Evolutionary conservation across 1,284 basidiomycete genomes (phyloP).

Genomic region (Mycena citricolor): DNA sequence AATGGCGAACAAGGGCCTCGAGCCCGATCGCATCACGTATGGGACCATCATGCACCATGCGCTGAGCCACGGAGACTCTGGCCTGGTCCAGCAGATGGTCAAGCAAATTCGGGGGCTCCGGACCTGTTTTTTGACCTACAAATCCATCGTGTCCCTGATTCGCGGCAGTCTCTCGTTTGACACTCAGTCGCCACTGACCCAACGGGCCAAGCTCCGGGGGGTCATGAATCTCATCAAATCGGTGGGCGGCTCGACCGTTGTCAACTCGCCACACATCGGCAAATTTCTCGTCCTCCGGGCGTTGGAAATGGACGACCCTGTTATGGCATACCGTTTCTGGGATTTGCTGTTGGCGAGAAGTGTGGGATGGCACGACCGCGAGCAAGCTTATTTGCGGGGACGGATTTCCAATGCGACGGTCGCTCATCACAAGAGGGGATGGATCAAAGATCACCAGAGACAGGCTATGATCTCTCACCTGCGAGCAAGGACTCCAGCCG

Average conservation of each 20-base stretch:
- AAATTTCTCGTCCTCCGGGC: slow-evolving; percentile 52
- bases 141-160: slow-evolving; percentile 50
- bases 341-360: slow-evolving; percentile 43
- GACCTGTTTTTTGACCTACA: slow-evolving; percentile 39
- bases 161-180: slow-evolving; percentile 38
- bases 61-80: slow-evolving; percentile 41
- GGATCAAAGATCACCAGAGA: slow-evolving; percentile 29
- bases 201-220: slow-evolving; percentile 38
- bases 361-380: slow-evolving; percentile 48
- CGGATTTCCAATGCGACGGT: slow-evolving; percentile 39
- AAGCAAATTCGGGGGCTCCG: slow-evolving; percentile 36
- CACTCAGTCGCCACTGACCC: slow-evolving; percentile 23
- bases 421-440: slow-evolving; percentile 31
- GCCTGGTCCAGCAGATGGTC: slow-evolving; percentile 46
- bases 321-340: slow-evolving; percentile 64
- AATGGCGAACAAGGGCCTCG: slow-evolving; percentile 48
- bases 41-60: slow-evolving; percentile 63
- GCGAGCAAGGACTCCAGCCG: no score
- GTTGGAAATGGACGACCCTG: slow-evolving; percentile 46
- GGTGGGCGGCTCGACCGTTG: slow-evolving; percentile 35
- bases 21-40: slow-evolving; percentile 52
- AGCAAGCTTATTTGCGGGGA: slow-evolving; percentile 43
- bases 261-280: slow-evolving; percentile 45
- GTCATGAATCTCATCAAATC: slow-evolving; percentile 45
- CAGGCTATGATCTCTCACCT: slow-evolving; percentile 36